Evolutionary conservation across 2,329 filamentous ascomycete species (phyloP).

Genomic region (Aspergillus jensenii): DNA sequence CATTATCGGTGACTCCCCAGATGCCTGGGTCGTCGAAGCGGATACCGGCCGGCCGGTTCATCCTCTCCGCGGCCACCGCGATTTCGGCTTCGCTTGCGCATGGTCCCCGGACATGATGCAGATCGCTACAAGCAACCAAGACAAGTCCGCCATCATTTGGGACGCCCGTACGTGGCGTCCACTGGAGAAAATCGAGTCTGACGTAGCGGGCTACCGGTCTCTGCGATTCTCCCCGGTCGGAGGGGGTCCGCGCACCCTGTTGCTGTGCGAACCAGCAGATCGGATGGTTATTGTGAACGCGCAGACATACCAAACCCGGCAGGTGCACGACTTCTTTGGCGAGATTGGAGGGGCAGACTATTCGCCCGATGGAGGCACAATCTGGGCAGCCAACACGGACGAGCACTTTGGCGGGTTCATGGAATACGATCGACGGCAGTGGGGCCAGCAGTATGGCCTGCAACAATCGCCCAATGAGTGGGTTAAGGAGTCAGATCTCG

Average conservation of each 20-base stretch:
- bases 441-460: constrained; percentile 35
- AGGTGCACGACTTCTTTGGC: constrained; percentile 48
- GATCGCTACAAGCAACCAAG: constrained; percentile 48
- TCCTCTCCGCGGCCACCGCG: constrained; percentile 40
- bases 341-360: constrained; percentile 47
- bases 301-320: constrained; percentile 41
- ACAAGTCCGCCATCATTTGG: constrained; percentile 48
- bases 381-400: constrained; percentile 48
- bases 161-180: constrained; percentile 44
- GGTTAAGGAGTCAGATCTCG: constrained; percentile 34
- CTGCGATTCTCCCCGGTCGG: constrained; percentile 46
- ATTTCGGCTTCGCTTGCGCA: constrained; percentile 48
- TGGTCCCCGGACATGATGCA: constrained; percentile 50
- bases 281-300: constrained; percentile 47
- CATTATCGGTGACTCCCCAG: constrained; percentile 44
- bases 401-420: constrained; percentile 45
- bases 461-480: constrained; percentile 40
- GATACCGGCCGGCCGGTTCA: constrained; percentile 43
- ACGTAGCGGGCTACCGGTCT: constrained; percentile 46
- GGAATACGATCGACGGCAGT: constrained; percentile 42
- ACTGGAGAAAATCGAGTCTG: constrained; percentile 42
- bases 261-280: constrained; percentile 46
- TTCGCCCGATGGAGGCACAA: constrained; percentile 39
- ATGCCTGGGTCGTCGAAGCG: constrained; percentile 44
- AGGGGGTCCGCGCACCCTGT: constrained; percentile 42